Base-by-base conservation (phyloP, 2,329 filamentous ascomycete genomes). In the Cladosporium cucumerinum region DNA sequence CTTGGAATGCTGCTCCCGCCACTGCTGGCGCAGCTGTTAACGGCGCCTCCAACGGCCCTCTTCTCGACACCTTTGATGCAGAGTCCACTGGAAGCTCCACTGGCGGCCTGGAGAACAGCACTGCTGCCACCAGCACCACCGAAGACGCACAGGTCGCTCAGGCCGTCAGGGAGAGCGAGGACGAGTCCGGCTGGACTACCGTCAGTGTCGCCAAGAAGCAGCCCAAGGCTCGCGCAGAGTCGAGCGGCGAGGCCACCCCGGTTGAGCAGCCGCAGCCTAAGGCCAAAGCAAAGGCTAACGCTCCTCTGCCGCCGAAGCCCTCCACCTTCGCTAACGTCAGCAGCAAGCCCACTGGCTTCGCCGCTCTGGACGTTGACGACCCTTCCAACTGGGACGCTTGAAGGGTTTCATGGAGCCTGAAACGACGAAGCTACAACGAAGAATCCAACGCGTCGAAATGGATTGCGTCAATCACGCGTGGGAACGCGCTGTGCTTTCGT, bases 121-220 rank as follows among this genome's bases (percentile, higher is more conserved):
- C 71, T 66, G 73, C 74, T 54, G 72, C 72, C 25, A 79, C 76
- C 28, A 76, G 75, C 62, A 75, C 77, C n/a, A 76, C 76, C n/a
- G 74, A 77, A 26, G 85, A 88, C 68, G 85, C 87, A 73, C 85
- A 88, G 74, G 76, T 87, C 72, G 81, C 82, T 54, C 77, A 84
- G 66, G 78, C 78, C 16, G 76, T 80, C 71, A 77, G 78, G 49
- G 75, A 84, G 57, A 81, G 76, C 58, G 79, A 80, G 59, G 77
- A 78, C 49, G 82, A 85, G 54, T 82, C 82, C 64, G 82, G 83
- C 61, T 89, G 86, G 87, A 87, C 83, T 68, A 85, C 85, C 11
- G 86, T 88, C 26, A 79, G 83, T 34, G 85, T 79, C 69, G 77
- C 75, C 46, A 78, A 79, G 72, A 87, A 87, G 79, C 78, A 80